Percentiles rank a stretch among this genome's conserved stretches.
phyloP scores from a whole-genome alignment of 495 filamentous ascomycete species.

The Penicillium simplicissimum region DNA sequence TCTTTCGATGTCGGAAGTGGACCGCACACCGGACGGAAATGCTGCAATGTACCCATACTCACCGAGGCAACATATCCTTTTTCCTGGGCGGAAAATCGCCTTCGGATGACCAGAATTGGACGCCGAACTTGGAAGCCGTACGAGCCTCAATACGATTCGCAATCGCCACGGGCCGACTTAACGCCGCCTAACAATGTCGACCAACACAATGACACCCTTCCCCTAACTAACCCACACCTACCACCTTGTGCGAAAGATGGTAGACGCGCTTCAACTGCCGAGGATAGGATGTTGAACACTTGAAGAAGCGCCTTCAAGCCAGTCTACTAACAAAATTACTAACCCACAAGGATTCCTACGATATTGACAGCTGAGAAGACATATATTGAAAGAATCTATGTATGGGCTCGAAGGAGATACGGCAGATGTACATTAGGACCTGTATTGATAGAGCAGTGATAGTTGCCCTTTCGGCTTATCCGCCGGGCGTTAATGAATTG shows the following conservation, averaged over 20 bases:
- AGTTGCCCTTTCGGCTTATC: constrained; percentile 27
- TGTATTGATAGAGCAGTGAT: constrained; percentile 26
- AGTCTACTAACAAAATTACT: too few relatives aligned
- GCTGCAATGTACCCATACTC: constrained; percentile 31
- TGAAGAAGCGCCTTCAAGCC: too few relatives aligned
- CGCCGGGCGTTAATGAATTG: constrained; percentile 11
- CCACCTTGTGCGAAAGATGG: constrained; percentile 18
- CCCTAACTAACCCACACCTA: constrained; percentile 1
- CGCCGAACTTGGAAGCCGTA: constrained; percentile 24
- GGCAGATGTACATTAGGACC: not conserved
- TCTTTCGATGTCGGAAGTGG: constrained; percentile 33
- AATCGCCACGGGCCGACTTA: constrained; percentile 1
- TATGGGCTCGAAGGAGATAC: constrained; percentile 31
- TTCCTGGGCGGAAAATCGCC: constrained; percentile 33
- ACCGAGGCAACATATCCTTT: constrained; percentile 37
- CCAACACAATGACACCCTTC: constrained; percentile 1
- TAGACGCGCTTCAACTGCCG: too few relatives aligned
- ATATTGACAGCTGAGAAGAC: constrained; percentile 25
- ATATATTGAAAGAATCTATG: constrained; percentile 21
- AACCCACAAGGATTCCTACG: too few relatives aligned
- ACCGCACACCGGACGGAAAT: constrained; percentile 31
- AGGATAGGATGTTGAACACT: too few relatives aligned
- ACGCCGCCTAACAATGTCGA: constrained; percentile 3
- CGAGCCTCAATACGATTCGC: constrained; percentile 6
- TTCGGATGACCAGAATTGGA: constrained; percentile 33